Percentiles rank a stretch among this genome's conserved stretches.
Conservation (phyloP, 2,329 filamentous ascomycete species). For the Hirsutella thompsonii region DNA sequence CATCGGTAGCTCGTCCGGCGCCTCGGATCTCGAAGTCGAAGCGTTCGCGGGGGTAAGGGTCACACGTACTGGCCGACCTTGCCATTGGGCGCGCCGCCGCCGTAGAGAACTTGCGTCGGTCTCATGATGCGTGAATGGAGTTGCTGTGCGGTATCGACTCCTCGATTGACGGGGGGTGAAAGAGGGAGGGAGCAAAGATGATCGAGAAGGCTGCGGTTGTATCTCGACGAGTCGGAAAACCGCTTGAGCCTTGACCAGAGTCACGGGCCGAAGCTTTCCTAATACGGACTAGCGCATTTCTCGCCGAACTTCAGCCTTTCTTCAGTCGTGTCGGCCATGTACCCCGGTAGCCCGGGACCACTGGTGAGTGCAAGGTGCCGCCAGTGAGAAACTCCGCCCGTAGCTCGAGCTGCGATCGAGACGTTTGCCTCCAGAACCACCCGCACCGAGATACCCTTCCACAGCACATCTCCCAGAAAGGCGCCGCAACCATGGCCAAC, state of each 20-base stretch:
- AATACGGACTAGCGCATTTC: slow-evolving; percentile 2
- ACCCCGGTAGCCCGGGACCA: too few species aligned
- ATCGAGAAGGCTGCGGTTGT: slow-evolving; percentile 7
- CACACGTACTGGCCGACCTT: slow-evolving; percentile 21
- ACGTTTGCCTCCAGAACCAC: background rate
- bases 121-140: slow-evolving; percentile 22
- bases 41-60: background rate
- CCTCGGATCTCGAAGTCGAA: background rate
- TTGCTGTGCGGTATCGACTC: slow-evolving; percentile 10
- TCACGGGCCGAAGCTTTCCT: slow-evolving; percentile 13
- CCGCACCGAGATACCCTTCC: background rate
- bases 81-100: slow-evolving; percentile 19
- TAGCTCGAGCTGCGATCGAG: background rate
- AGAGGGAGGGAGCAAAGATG: slow-evolving; percentile 3
- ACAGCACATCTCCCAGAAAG: background rate
- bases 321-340: too few species aligned
- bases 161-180: slow-evolving; percentile 11
- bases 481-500: slow-evolving; percentile 28
- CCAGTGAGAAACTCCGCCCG: background rate
- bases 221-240: slow-evolving; percentile 7
- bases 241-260: slow-evolving; percentile 10
- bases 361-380: too few species aligned
- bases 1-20: background rate
- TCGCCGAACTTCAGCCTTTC: background rate
- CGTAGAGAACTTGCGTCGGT: slow-evolving; percentile 25